These are phyloP conservation scores for Neospora caninum DNA, from an alignment of 169 alveolate species.

Conservation along the genomic window DNA sequence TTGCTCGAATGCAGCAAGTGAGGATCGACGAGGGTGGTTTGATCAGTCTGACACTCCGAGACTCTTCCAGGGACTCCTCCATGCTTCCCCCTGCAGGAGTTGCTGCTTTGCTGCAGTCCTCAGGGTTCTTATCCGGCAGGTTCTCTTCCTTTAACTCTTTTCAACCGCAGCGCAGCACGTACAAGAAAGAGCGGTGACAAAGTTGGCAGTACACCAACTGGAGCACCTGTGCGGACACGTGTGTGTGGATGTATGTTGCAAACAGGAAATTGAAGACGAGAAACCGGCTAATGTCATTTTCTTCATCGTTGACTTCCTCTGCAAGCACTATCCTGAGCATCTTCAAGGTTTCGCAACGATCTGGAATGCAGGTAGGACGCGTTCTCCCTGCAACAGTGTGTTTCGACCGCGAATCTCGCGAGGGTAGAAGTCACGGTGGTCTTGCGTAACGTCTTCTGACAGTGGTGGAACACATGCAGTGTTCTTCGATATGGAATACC, in stretches of 20 bases:
- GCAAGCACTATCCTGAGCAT: constrained; percentile 75
- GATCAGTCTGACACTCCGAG: too few species aligned
- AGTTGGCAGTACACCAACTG: too few species aligned
- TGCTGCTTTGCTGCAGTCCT: too few species aligned
- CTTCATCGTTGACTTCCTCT: constrained; percentile 74
- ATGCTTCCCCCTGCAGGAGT: too few species aligned
- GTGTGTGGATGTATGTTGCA: not conserved
- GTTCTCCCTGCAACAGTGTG: not conserved
- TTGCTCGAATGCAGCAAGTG: constrained; percentile 68
- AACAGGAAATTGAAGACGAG: constrained; percentile 70
- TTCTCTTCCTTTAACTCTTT: too few species aligned
- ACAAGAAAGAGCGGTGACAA: too few species aligned
- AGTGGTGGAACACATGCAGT: too few species aligned
- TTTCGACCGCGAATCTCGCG: not conserved
- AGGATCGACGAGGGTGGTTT: not conserved
- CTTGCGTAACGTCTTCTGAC: not conserved
- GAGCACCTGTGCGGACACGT: not conserved
- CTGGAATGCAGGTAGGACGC: constrained; percentile 68
- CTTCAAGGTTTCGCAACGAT: constrained; percentile 71
- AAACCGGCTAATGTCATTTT: constrained; percentile 70
- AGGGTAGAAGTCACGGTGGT: not conserved
- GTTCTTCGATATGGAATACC: too few species aligned
- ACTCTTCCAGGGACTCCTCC: too few species aligned
- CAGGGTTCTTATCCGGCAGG: too few species aligned
- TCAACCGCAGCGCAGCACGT: too few species aligned